Conservation (phyloP, 1,284 basidiomycete species). For the Amylostereum areolatum region DNA sequence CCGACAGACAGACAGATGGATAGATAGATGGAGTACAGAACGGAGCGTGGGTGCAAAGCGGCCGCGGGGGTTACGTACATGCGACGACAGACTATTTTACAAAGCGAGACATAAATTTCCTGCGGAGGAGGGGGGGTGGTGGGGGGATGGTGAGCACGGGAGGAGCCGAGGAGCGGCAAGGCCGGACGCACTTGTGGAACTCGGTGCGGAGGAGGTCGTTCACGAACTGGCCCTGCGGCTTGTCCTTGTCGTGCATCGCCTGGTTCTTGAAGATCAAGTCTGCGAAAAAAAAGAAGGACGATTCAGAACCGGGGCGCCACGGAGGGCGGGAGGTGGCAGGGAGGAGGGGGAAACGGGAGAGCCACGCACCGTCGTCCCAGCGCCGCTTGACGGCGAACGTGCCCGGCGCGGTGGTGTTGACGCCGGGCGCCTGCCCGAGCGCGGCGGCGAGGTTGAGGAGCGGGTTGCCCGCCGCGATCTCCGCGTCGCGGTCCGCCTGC, state of each 20-base stretch:
- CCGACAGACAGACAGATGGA: too few species aligned
- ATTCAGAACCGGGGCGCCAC: too few species aligned
- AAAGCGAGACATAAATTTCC: not conserved
- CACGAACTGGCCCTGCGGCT: slow-evolving; percentile 77
- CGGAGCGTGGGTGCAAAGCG: too few species aligned
- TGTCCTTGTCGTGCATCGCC: slow-evolving; percentile 72
- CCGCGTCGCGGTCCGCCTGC: slow-evolving; percentile 68
- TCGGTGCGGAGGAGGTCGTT: slow-evolving; percentile 90
- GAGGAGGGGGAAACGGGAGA: slow-evolving; percentile 3
- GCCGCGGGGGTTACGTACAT: too few species aligned
- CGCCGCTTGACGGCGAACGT: slow-evolving; percentile 88
- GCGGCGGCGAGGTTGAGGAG: slow-evolving; percentile 86
- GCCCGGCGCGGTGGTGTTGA: slow-evolving; percentile 74
- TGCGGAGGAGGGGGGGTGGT: too few species aligned
- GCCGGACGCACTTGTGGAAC: slow-evolving; percentile 75
- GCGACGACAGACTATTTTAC: too few species aligned
- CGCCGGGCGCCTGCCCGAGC: slow-evolving; percentile 61
- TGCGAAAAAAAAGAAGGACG: slow-evolving; percentile 29
- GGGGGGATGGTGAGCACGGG: too few species aligned
- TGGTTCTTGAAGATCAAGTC: slow-evolving; percentile 98
- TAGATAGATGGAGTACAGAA: too few species aligned
- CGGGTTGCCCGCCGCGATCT: slow-evolving; percentile 83
- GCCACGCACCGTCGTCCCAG: slow-evolving; percentile 83
- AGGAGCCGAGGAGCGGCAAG: too few species aligned
- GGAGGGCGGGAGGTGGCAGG: too few species aligned